Conservation (phyloP, 2,329 filamentous ascomycete genomes). For the Huntiella omanensis region DNA sequence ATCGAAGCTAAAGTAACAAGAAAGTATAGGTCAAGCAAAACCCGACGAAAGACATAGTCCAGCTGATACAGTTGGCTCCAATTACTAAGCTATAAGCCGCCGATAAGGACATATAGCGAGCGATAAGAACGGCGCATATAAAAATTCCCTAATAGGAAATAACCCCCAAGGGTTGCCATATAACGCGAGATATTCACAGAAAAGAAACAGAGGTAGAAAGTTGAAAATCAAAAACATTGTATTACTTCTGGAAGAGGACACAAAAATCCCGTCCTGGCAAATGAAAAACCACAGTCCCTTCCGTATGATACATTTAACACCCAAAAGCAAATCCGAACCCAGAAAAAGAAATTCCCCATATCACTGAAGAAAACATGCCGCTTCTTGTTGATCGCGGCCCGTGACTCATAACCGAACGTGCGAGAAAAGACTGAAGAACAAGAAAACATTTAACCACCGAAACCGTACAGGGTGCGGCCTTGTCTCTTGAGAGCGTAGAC, state of each 20-base stretch:
- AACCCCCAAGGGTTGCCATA: too few species aligned
- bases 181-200: too few species aligned
- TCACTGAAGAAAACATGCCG: constrained; percentile 11
- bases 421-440: constrained; percentile 12
- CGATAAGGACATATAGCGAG: too few species aligned
- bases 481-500: constrained; percentile 52
- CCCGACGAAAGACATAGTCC: too few species aligned
- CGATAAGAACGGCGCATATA: too few species aligned
- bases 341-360: constrained; percentile 5
- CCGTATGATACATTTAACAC: constrained; percentile 27
- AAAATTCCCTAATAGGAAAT: too few species aligned
- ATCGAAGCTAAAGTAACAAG: too few species aligned
- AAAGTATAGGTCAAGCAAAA: too few species aligned
- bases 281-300: constrained; percentile 20
- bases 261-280: constrained; percentile 16
- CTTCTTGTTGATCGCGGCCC: constrained; percentile 7
- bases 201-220: too few species aligned
- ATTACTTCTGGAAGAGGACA: constrained; percentile 11
- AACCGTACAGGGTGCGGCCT: constrained; percentile 67
- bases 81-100: too few species aligned
- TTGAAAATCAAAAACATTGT: constrained; percentile 4
- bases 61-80: too few species aligned
- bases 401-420: constrained; percentile 14
- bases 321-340: constrained; percentile 23
- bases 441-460: constrained; percentile 51